Percentiles rank a stretch among this genome's conserved stretches.
Evolutionary conservation across 2,329 filamentous ascomycete genomes (phyloP).

Genomic region (Fusarium longipes): DNA sequence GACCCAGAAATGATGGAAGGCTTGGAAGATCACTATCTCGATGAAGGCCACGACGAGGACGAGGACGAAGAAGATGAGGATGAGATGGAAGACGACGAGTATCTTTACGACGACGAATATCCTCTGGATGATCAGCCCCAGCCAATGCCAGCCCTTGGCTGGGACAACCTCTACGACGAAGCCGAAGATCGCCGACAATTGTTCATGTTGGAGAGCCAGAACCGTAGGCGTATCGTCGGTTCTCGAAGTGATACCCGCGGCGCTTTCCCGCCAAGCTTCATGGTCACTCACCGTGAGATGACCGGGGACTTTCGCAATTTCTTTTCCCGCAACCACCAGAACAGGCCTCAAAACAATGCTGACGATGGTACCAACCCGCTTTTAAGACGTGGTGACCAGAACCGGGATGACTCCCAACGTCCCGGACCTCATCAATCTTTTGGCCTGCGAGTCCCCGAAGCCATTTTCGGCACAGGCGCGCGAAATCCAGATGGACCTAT

Average conservation of each 20-base stretch:
- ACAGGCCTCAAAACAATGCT: conserved; percentile 63
- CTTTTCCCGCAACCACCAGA: conserved; percentile 64
- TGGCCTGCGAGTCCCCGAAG: conserved; percentile 62
- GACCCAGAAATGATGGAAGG: conserved; percentile 65
- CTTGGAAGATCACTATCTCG: conserved; percentile 64
- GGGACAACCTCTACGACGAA: conserved; percentile 67
- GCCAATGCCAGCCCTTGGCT: conserved; percentile 63
- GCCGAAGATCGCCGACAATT: conserved; percentile 61
- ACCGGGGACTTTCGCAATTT: conserved; percentile 64
- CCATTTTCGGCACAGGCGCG: conserved; percentile 55
- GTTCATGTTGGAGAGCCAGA: conserved; percentile 63
- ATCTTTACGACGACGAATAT: conserved; percentile 70
- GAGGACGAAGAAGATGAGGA: conserved; percentile 73
- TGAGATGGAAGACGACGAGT: conserved; percentile 75
- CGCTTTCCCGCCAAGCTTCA: conserved; percentile 67
- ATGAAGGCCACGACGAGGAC: conserved; percentile 70
- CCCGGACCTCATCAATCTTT: conserved; percentile 63
- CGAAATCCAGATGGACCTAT: conserved; percentile 62
- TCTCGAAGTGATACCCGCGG: conserved; percentile 57
- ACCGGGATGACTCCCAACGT: conserved; percentile 61
- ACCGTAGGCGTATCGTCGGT: conserved; percentile 48
- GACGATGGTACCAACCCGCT: conserved; percentile 92
- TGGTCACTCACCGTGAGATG: conserved; percentile 67
- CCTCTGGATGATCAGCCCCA: conserved; percentile 60
- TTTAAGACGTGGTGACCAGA: conserved; percentile 70